Conservation (phyloP, 495 filamentous ascomycete genomes). For the Terfezia claveryi region DNA sequence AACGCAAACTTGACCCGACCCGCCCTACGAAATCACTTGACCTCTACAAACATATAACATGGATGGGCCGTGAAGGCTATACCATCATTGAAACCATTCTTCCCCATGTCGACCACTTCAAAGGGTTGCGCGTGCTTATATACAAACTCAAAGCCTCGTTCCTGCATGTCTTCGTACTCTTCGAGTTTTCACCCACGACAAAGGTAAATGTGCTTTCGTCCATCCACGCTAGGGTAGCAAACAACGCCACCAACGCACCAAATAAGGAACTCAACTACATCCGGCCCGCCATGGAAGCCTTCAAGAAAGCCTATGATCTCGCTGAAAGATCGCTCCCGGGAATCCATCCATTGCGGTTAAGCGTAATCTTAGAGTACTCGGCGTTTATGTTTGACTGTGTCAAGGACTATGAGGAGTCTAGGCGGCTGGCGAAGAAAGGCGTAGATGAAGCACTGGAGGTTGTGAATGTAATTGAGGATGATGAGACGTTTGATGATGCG, state of each 20-base stretch:
- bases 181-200: conserved; percentile 43
- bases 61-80: conserved; percentile 82
- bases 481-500: conserved; percentile 32
- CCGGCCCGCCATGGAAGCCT: conserved; percentile 54
- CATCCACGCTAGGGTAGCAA: conserved; percentile 16
- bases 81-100: conserved; percentile 70
- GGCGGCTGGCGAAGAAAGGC: conserved; percentile 55
- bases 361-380: conserved; percentile 79
- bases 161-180: conserved; percentile 90
- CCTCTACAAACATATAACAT: conserved; percentile 80
- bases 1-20: conserved; percentile 62
- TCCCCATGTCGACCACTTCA: conserved; percentile 43
- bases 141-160: conserved; percentile 85
- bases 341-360: conserved; percentile 72
- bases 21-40: conserved; percentile 61
- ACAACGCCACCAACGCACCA: not conserved
- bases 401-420: conserved; percentile 51
- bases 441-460: conserved; percentile 82
- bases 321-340: conserved; percentile 58
- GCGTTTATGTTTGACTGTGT: conserved; percentile 89
- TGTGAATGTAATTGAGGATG: conserved; percentile 76
- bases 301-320: conserved; percentile 51
- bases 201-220: conserved; percentile 24
- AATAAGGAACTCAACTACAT: conserved; percentile 45
- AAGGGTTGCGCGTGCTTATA: conserved; percentile 62